phyloP scores from a whole-genome alignment of 2,329 filamentous ascomycete genomes.

The Aspergillus sp. region DNA sequence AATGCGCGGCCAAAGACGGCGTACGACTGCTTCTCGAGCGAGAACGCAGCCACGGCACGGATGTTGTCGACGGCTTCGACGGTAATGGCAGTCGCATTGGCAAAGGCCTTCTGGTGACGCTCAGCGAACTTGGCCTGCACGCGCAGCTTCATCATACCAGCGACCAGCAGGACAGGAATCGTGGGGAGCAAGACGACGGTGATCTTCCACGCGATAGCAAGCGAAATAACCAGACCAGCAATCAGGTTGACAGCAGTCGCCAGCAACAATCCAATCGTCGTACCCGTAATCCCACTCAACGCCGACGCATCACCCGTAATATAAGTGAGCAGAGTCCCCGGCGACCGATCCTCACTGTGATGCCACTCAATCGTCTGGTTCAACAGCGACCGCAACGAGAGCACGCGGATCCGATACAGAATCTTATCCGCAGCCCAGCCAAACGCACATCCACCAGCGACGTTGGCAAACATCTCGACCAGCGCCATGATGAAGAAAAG shows the following conservation, averaged over 20 bases:
- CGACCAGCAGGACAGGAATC: slow-evolving; percentile 60
- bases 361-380: slow-evolving; percentile 64
- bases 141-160: slow-evolving; percentile 61
- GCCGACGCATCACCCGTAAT: slow-evolving; percentile 64
- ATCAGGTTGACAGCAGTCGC: slow-evolving; percentile 63
- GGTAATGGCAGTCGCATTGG: slow-evolving; percentile 44
- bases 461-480: slow-evolving; percentile 53
- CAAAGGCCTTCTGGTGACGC: slow-evolving; percentile 45
- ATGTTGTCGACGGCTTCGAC: slow-evolving; percentile 49
- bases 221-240: slow-evolving; percentile 59
- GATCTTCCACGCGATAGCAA: slow-evolving; percentile 68
- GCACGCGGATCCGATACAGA: slow-evolving; percentile 54
- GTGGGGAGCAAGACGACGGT: slow-evolving; percentile 63
- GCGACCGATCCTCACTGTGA: slow-evolving; percentile 55
- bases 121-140: slow-evolving; percentile 55
- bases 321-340: slow-evolving; percentile 55
- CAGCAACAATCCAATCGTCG: slow-evolving; percentile 61
- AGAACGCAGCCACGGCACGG: slow-evolving; percentile 45
- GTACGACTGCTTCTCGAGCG: slow-evolving; percentile 45
- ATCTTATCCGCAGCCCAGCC: slow-evolving; percentile 56
- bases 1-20: slow-evolving; percentile 40
- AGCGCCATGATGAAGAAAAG: slow-evolving; percentile 55
- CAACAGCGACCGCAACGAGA: slow-evolving; percentile 57
- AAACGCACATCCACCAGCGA: slow-evolving; percentile 52
- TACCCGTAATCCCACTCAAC: slow-evolving; percentile 61